phyloP scores from a whole-genome alignment of 2,329 filamentous ascomycete genomes.

The Exophiala calicioides region DNA sequence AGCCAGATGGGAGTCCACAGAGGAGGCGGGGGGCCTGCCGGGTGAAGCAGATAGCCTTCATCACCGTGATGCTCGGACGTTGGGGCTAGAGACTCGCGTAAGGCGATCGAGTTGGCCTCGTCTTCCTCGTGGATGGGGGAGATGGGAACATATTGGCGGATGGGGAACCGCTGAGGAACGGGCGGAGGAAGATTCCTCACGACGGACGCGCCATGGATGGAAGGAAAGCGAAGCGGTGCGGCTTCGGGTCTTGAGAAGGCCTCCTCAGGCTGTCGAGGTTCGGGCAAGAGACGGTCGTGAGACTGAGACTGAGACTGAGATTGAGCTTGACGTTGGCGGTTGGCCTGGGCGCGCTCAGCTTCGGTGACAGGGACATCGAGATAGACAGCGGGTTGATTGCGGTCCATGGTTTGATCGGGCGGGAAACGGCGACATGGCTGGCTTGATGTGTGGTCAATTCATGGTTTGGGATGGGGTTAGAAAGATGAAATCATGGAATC shows the following conservation, averaged over 20 bases:
- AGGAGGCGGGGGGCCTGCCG: constrained; percentile 12
- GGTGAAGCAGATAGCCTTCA: constrained; percentile 9
- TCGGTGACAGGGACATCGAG: constrained; percentile 28
- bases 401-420: constrained; percentile 21
- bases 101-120: constrained; percentile 19
- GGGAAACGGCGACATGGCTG: constrained; percentile 18
- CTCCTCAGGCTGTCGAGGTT: constrained; percentile 14
- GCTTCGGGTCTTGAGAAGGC: background rate
- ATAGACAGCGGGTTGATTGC: constrained; percentile 18
- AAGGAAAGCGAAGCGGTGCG: constrained; percentile 22
- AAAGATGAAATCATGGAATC: no score
- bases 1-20: constrained; percentile 32
- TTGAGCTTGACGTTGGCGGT: constrained; percentile 13
- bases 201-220: constrained; percentile 13
- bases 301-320: no score
- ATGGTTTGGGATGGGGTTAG: no score
- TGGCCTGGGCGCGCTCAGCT: constrained; percentile 22
- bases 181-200: constrained; percentile 7
- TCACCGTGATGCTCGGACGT: constrained; percentile 8
- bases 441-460: constrained; percentile 5
- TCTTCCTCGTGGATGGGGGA: constrained; percentile 28
- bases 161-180: constrained; percentile 13
- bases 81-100: no score
- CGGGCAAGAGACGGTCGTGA: constrained; percentile 17
- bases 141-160: constrained; percentile 19